A percentile compares a stretch with the other conserved stretches of the same genome.
Conservation (phyloP, 164 flowering plant species). For the Malania oleifera region DNA sequence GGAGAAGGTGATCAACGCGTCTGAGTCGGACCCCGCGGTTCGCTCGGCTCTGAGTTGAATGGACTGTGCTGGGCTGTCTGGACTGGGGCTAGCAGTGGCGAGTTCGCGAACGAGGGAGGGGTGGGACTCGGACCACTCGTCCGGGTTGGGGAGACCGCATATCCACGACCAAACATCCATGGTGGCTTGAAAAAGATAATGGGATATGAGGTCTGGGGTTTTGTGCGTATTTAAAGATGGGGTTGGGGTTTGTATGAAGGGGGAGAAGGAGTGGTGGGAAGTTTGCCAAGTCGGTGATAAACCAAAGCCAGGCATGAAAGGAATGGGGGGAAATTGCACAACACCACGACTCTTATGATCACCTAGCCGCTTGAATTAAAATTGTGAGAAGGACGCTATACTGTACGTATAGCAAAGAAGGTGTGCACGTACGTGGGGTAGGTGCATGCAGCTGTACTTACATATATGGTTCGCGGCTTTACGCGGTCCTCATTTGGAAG, state of each 20-base stretch:
- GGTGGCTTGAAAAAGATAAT: background rate
- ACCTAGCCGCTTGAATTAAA: no score
- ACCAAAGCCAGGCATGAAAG: no score
- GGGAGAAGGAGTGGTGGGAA: conserved; percentile 44
- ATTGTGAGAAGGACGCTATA: no score
- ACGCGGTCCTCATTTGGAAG: no score
- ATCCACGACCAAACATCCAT: conserved; percentile 93
- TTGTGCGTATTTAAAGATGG: background rate
- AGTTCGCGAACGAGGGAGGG: conserved; percentile 37
- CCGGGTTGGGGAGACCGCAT: conserved; percentile 52
- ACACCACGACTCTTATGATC: no score
- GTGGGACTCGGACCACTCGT: conserved; percentile 40
- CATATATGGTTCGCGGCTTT: no score
- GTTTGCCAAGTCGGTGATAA: conserved; percentile 40
- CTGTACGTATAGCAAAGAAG: no score
- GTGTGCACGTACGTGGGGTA: no score
- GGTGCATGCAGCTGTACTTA: no score
- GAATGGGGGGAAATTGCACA: no score
- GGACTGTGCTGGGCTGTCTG: conserved; percentile 23
- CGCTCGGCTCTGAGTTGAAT: conserved; percentile 64
- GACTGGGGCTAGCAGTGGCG: conserved; percentile 18
- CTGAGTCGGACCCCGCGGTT: conserved; percentile 36
- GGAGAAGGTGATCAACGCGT: conserved; percentile 46
- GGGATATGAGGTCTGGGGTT: background rate
- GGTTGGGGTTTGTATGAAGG: conserved; percentile 18